phyloP scores from a whole-genome alignment of 1,284 basidiomycete genomes.

The Laetiporus sulphureus region DNA sequence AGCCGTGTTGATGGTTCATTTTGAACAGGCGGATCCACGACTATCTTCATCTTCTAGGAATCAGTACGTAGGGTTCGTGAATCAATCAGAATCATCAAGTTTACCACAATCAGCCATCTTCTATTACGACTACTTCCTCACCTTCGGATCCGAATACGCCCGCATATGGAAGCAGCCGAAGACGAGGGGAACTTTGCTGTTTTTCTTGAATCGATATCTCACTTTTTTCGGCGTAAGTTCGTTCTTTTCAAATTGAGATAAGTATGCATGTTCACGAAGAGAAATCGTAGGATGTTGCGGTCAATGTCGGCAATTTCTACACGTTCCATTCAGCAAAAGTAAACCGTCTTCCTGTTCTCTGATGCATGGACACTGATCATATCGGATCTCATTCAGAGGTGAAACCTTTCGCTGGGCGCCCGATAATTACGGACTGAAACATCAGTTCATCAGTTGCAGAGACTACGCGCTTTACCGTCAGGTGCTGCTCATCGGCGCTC shows the following conservation, averaged over 20 bases:
- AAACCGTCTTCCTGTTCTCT: slow-evolving; percentile 3
- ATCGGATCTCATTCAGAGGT: not conserved
- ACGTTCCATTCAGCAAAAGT: slow-evolving; percentile 15
- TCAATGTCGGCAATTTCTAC: slow-evolving; percentile 23
- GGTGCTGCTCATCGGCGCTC: slow-evolving; percentile 20
- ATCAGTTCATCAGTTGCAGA: slow-evolving; percentile 17
- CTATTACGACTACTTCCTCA: slow-evolving; percentile 24
- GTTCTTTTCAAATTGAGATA: not conserved
- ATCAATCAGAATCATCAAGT: not conserved
- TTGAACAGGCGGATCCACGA: slow-evolving; percentile 20
- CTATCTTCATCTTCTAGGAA: slow-evolving; percentile 23
- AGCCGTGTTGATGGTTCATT: not conserved
- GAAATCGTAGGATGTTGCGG: slow-evolving; percentile 20
- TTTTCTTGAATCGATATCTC: slow-evolving; percentile 25
- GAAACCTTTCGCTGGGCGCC: not conserved
- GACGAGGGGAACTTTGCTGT: slow-evolving; percentile 13
- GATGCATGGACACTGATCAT: not conserved
- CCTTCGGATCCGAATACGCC: slow-evolving; percentile 20
- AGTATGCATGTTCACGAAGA: not conserved
- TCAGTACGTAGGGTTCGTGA: slow-evolving; percentile 13
- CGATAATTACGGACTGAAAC: no score
- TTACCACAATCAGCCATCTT: slow-evolving; percentile 16
- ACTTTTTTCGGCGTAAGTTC: slow-evolving; percentile 21
- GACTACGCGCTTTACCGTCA: slow-evolving; percentile 24
- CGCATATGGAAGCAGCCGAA: slow-evolving; percentile 21